Evolutionary conservation across 768 basidiomycete species (phyloP), one percentile per base, ranked within the genome.

Genomic region (Rhodocollybia butyracea): DNA sequence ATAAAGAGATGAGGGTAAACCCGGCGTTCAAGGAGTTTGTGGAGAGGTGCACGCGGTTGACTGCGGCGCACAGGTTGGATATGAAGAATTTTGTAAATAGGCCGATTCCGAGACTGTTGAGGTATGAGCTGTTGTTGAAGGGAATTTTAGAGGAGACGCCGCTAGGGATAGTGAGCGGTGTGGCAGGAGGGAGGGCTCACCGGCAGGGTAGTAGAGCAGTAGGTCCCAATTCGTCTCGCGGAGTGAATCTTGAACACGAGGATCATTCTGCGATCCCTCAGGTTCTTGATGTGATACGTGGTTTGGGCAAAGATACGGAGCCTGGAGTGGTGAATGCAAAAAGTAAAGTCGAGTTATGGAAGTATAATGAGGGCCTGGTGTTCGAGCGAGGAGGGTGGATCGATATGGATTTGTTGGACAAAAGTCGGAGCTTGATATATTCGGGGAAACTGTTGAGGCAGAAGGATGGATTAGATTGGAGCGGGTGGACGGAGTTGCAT

Each of bases 81-180:
- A 89, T 99, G 83, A 94, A 95, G 67, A 88, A 80, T 61, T 99
- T 98, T 72, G 88, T 95, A 64, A 86, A 91, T 63, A 84, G 94
- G 31, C 93, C 95, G 2, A 94, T 96, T 60, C 91, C 92, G 57
- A 85, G 95, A 42, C 72, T 96, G 32, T 75, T 94, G 42, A 88
- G 95, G 47, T 98, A 98, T 66, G 87, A 91, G 59, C 77, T 98
- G 1, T 76, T 98, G 21, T 72, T 98, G 57, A 88, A 88, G 59
- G 78, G 81, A 30, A 89, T 98, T 59, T 72, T 88, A 58, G 88
- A 94, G 19, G 85, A 87, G 60, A 85, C 91, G 0, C 81, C 85
- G 3, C 22, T 22, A 22, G 48, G 48, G 21, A 31, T 34, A 24
- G 11, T 50, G 7, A 22, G 32, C 26, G 48, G n/a, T n/a, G n/a